Evolutionary conservation across 352 stramenopile species (phyloP).

Genomic region (Pythium volutum): DNA sequence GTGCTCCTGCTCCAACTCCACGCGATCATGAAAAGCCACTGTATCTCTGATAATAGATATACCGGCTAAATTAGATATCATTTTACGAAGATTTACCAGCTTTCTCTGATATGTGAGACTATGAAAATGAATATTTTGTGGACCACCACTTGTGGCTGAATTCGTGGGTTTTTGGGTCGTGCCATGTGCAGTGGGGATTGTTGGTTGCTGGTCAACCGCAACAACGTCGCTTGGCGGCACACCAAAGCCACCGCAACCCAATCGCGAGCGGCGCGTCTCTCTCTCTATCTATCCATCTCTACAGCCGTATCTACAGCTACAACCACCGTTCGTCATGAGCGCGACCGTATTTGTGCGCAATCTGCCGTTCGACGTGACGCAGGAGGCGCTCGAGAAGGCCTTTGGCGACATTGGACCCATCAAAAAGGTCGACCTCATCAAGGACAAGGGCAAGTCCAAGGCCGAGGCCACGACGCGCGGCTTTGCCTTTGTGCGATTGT

Average conservation of each 20-base stretch:
- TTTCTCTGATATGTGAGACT: not conserved
- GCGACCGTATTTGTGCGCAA: conserved; percentile 84
- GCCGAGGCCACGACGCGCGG: conserved; percentile 75
- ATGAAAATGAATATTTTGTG: not conserved
- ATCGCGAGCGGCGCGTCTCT: not conserved
- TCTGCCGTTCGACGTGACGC: conserved; percentile 80
- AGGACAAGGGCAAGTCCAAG: conserved; percentile 85
- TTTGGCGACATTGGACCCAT: conserved; percentile 81
- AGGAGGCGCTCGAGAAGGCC: conserved; percentile 80
- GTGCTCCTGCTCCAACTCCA: not conserved
- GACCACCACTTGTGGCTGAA: conserved; percentile 18
- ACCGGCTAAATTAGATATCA: not conserved
- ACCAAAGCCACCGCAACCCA: not conserved
- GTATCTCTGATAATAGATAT: not conserved
- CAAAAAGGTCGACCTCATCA: conserved; percentile 88
- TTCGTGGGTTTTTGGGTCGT: conserved; percentile 25
- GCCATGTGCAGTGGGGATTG: conserved; percentile 4
- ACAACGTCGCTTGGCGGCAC: conserved; percentile 18
- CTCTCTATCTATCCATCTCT: conserved; percentile 4
- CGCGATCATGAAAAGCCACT: conserved; percentile 20
- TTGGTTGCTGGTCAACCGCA: conserved; percentile 14
- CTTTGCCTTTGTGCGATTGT: conserved; percentile 88
- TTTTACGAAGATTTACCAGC: not conserved
- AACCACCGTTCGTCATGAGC: conserved; percentile 28
- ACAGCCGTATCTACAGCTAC: not conserved